Percentiles rank a stretch among this genome's conserved stretches.
Conservation (phyloP, 371 early-diverging fungal genomes). For the Sanchytrium tribonematis region DNA sequence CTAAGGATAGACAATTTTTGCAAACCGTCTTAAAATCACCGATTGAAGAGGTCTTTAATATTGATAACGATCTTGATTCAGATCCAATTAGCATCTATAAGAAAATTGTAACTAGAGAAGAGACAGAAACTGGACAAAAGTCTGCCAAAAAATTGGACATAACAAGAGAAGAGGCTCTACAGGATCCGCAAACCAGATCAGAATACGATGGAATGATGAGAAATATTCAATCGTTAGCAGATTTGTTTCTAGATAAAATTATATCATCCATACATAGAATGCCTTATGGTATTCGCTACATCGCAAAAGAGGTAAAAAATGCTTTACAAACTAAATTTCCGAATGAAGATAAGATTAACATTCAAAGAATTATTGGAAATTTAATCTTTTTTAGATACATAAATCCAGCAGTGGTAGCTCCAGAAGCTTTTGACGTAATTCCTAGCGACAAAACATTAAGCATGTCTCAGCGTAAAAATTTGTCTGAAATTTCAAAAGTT, state of each 20-base stretch:
- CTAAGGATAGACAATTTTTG: conserved; percentile 74
- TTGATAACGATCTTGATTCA: conserved; percentile 52
- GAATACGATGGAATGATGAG: conserved; percentile 29
- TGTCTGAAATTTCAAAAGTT: conserved; percentile 76
- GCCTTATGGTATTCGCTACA: conserved; percentile 84
- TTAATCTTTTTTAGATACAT: conserved; percentile 85
- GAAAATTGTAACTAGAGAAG: conserved; percentile 56
- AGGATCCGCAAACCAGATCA: conserved; percentile 51
- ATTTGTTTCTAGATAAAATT: conserved; percentile 49
- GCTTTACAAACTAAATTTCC: conserved; percentile 54
- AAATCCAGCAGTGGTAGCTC: conserved; percentile 84
- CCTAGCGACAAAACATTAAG: conserved; percentile 32
- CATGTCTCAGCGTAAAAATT: conserved; percentile 67
- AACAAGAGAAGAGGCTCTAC: conserved; percentile 44
- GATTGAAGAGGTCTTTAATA: conserved; percentile 42
- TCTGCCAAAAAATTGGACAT: conserved; percentile 42
- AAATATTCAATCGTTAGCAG: conserved; percentile 27
- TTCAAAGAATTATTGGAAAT: conserved; percentile 61
- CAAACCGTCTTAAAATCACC: conserved; percentile 52
- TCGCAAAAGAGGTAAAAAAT: conserved; percentile 55
- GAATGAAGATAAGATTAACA: conserved; percentile 37
- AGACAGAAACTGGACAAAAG: conserved; percentile 54
- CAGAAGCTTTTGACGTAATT: conserved; percentile 82
- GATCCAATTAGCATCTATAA: conserved; percentile 73
- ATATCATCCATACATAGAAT: conserved; percentile 40